Conservation (phyloP, 2,329 filamentous ascomycete genomes). For the Aspergillus sp. region DNA sequence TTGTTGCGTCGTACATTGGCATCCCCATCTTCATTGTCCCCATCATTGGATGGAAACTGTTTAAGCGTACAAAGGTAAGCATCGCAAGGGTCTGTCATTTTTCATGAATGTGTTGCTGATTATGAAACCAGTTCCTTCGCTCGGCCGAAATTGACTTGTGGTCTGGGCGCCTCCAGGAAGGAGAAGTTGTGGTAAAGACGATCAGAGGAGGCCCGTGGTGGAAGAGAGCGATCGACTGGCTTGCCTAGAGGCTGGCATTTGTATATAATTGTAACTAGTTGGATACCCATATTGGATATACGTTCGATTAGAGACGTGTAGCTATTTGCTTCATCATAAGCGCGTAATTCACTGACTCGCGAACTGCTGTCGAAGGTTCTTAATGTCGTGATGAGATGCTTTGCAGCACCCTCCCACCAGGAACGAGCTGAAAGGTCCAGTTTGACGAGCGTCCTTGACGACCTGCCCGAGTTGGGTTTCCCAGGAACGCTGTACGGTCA, state of each 20-base stretch:
- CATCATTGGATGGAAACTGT: constrained; percentile 43
- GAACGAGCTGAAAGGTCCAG: constrained; percentile 28
- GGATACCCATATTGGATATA: constrained; percentile 15
- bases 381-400: constrained; percentile 38
- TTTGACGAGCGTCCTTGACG: constrained; percentile 29
- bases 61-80: constrained; percentile 35
- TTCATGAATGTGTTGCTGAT: constrained; percentile 6
- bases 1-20: constrained; percentile 42
- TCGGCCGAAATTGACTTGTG: constrained; percentile 29
- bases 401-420: constrained; percentile 50
- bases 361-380: constrained; percentile 25
- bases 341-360: neutral
- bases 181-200: constrained; percentile 23
- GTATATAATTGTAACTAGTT: constrained; percentile 18
- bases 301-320: too few relatives aligned
- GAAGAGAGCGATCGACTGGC: constrained; percentile 26
- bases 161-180: constrained; percentile 31
- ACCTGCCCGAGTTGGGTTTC: constrained; percentile 36
- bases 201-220: constrained; percentile 16
- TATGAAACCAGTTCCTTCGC: constrained; percentile 21
- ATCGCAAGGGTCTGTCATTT: constrained; percentile 12
- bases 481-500: constrained; percentile 31
- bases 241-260: constrained; percentile 18
- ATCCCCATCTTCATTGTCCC: constrained; percentile 45
- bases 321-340: too few relatives aligned